Evolutionary conservation across 768 basidiomycete species (phyloP).

Genomic region (Termitomyces sp.): DNA sequence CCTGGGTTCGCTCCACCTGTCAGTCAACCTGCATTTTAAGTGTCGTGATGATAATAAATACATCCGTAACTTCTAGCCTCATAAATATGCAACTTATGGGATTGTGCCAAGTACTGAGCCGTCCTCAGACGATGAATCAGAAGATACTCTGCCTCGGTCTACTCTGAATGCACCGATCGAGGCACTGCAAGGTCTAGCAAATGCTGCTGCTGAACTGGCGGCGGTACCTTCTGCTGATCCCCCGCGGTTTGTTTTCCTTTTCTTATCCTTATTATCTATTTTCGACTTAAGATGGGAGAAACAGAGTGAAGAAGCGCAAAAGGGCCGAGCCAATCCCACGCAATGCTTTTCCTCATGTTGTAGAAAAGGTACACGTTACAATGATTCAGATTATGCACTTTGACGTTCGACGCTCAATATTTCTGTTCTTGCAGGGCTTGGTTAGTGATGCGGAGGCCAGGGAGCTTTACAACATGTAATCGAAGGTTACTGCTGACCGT

Average conservation of each 20-base stretch:
- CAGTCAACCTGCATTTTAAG: conserved; percentile 19
- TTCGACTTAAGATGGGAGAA: conserved; percentile 7
- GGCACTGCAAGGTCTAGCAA: conserved; percentile 88
- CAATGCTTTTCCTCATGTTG: conserved; percentile 84
- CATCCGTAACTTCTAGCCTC: conserved; percentile 44
- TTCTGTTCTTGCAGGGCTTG: conserved; percentile 51
- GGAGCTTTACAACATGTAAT: conserved; percentile 88
- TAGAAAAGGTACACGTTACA: conserved; percentile 60
- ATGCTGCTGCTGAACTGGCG: conserved; percentile 92
- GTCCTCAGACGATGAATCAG: conserved; percentile 88
- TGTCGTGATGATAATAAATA: conserved; percentile 8
- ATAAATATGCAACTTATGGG: conserved; percentile 89
- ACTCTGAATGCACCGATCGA: conserved; percentile 90
- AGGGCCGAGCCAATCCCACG: conserved; percentile 77
- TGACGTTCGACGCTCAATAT: background rate
- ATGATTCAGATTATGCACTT: background rate
- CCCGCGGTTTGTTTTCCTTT: conserved; percentile 41
- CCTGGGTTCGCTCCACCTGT: conserved; percentile 92
- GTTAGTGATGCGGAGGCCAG: conserved; percentile 83
- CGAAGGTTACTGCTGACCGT: conserved; percentile 22
- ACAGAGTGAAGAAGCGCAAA: conserved; percentile 79
- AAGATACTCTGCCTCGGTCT: conserved; percentile 80
- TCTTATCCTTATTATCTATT: background rate
- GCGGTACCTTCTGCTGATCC: conserved; percentile 65
- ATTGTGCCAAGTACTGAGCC: conserved; percentile 79